Evolutionary conservation across 345 rosid genomes (phyloP), one percentile per base, ranked within the genome.

Genomic region (Clarkia xantiana): DNA sequence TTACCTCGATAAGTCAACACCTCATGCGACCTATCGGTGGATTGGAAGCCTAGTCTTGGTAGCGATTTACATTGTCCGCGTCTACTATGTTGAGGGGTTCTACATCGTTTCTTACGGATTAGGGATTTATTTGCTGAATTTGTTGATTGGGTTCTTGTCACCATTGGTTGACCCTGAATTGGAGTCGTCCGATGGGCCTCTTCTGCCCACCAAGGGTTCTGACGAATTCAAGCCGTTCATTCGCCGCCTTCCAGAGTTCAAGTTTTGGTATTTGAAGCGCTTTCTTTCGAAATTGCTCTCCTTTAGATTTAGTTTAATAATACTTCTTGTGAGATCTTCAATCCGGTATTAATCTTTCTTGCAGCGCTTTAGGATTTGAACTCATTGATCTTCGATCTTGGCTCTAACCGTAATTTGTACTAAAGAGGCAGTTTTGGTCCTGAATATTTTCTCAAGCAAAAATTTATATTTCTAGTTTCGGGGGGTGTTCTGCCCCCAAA

Each of bases 171-270:
- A 86, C 68, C 97, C 97, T 14, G 95, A 82, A 59, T 40, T 77
- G 54, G 90, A 84, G 20, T 69, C 29, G 44, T 69, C 87, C 9
- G 87, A 81, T 62, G 94, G 91, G n/a, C 81, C 97, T 64, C 40
- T 69, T 25, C 67, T 90, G 57, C 97, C 97, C 0, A 90, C 97
- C 9, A 83, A 81, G 67, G 91, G 88, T 49, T 90, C 97, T 42
- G 96, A 90, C 62, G 97, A 90, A 69, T 90, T 90, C 76, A 86
- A 81, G 75, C 95, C 95, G 2, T 90, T 86, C 62, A 80, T 90
- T 63, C 91, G 95, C 47, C 75, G 97, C 5, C 91, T 90, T 42
- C 97, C 96, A 0, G 96, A 90, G 82, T 90, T 90, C 61, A 90
- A 90, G 67, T 86, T 86, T 82, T 90, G 97, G 97, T 90, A 79